These are phyloP conservation scores for Tremella mesenterica DNA, from an alignment of 768 basidiomycete genomes.

Conservation along the genomic window DNA sequence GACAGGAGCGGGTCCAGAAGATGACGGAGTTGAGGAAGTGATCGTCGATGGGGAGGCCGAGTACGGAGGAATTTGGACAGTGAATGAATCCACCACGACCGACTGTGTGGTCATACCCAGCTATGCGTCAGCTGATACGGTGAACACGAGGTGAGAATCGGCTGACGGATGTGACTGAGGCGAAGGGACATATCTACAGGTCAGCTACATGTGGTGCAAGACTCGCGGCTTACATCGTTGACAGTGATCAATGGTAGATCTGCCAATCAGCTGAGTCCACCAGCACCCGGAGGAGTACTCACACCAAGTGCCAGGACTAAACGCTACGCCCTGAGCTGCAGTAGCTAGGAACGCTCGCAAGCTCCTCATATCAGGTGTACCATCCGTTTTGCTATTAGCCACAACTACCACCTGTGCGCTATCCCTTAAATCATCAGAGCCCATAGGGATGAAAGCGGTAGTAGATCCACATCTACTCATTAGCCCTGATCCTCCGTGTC, in stretches of 20 bases:
- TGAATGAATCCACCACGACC: too few relatives aligned
- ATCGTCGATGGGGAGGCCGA: too few relatives aligned
- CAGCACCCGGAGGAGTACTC: constrained; percentile 45
- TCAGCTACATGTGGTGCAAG: too few relatives aligned
- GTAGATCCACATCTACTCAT: background rate
- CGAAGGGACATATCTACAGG: too few relatives aligned
- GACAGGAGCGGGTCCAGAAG: too few relatives aligned
- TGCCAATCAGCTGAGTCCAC: constrained; percentile 2
- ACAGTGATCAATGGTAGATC: constrained; percentile 31
- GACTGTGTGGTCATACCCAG: too few relatives aligned
- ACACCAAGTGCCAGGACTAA: constrained; percentile 83
- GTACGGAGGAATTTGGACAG: too few relatives aligned
- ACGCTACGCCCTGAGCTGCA: constrained; percentile 74
- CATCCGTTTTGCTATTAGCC: constrained; percentile 63
- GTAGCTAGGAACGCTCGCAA: constrained; percentile 74
- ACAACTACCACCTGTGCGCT: constrained; percentile 72
- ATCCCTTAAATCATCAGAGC: constrained; percentile 45
- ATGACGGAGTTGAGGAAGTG: too few relatives aligned
- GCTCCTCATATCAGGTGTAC: constrained; percentile 65
- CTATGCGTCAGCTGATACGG: too few relatives aligned
- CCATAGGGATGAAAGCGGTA: constrained; percentile 73
- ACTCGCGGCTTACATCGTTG: too few relatives aligned
- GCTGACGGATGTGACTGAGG: too few relatives aligned
- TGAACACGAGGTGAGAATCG: too few relatives aligned
- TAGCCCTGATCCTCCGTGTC: background rate